Percentiles rank a stretch among this genome's conserved stretches.
These are phyloP conservation scores for Spergularia azorica DNA, from an alignment of 179 eudicot genomes.

Conservation along the genomic window DNA sequence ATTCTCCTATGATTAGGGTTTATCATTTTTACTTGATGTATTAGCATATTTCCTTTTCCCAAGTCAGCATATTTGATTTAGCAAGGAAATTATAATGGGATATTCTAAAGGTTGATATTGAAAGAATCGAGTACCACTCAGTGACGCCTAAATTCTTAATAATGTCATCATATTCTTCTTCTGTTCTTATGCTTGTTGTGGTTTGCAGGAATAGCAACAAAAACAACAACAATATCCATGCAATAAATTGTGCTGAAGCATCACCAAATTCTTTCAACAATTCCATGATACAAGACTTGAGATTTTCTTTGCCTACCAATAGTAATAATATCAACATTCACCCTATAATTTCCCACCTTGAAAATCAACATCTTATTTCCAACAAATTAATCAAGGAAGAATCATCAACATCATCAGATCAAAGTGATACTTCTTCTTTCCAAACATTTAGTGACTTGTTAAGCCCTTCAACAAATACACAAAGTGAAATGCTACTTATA, in stretches of 20 bases:
- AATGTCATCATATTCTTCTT: neutral
- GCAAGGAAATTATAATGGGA: too few relatives aligned
- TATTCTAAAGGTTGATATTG: neutral
- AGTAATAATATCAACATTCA: constrained; percentile 24
- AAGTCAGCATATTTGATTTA: too few relatives aligned
- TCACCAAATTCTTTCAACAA: constrained; percentile 19
- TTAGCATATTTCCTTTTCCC: neutral
- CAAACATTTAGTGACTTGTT: constrained; percentile 47
- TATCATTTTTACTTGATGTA: neutral
- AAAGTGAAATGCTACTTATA: too few relatives aligned
- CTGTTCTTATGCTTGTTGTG: neutral
- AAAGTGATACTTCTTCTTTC: constrained; percentile 25
- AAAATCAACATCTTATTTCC: constrained; percentile 24
- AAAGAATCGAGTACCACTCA: neutral
- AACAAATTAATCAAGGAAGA: constrained; percentile 30
- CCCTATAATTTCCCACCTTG: constrained; percentile 11
- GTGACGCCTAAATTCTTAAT: neutral
- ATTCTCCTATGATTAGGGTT: constrained; percentile 25
- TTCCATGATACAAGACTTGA: constrained; percentile 49
- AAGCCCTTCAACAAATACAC: constrained; percentile 19
- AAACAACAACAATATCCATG: constrained; percentile 17
- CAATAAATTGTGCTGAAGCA: too few relatives aligned
- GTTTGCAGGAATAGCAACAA: constrained; percentile 32
- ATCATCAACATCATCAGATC: constrained; percentile 25
- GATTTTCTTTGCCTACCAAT: constrained; percentile 32